Evolutionary conservation across 257 asterid species (phyloP), one percentile per base, ranked within the genome.

Genomic region (Haberlea rhodopensis): DNA sequence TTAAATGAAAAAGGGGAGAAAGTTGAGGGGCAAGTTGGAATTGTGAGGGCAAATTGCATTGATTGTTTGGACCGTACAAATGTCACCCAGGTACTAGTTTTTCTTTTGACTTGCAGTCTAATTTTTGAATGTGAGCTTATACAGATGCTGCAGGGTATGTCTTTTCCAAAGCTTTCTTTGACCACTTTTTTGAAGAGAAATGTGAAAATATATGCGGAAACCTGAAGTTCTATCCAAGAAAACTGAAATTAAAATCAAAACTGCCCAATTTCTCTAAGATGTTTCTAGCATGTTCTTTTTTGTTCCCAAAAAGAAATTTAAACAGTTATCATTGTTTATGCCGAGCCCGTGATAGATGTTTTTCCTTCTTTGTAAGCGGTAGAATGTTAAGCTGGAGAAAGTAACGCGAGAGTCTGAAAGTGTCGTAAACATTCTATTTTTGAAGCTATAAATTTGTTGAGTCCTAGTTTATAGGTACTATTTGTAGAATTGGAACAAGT

Each of bases 41-140:
- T 90, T 71, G 91, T 90, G 48, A 85, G 97, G 80, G 83, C 95
- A 71, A 94, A 94, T 69, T 94, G 96, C 78, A 76, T 94, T 48
- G 99, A 90, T 70, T 90, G 97, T 79, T 84, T 94, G 76, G 99
- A 94, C 84, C 94, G 97, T 26, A 94, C 99, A 58, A 94, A 94
- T 86, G 99, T 94, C 64, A 94, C 97, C 61, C 97, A 94, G 94
- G 99, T 90, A 51, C 25, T 25, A 25, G 18, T 57, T 28, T 32
- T 21, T 23, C 19, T 37, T 58, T 71, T 26, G 34, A 21, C 28
- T 40, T 16, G 57, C 37, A 10, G 16, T 15, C 7, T 11, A 40
- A 11, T 40, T 16, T 16, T 43, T 43, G 1, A 11, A 43, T 1
- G 2, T 15, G 51, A 43, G 51, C 51, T 43, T 11, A 11, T 37